phyloP scores from a whole-genome alignment of 1,139 yeast species.

The Candida tunisiensis region DNA sequence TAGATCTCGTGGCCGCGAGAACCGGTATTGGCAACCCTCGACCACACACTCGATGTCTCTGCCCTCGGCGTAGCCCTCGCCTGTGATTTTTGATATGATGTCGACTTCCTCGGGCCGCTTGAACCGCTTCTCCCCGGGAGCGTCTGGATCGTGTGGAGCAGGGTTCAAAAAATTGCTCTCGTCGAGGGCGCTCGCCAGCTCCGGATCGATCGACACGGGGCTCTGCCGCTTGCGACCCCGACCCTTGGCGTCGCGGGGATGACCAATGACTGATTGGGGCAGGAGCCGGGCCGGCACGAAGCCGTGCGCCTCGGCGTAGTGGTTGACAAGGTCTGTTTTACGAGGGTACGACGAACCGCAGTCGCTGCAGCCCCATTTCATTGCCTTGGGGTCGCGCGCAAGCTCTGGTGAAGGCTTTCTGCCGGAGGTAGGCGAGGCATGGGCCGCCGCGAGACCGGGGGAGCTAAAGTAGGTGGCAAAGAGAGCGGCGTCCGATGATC shows the following conservation, averaged over 20 bases:
- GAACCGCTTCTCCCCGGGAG: constrained; percentile 1
- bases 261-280: neutral
- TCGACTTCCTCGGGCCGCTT: constrained; percentile 4
- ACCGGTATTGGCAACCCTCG: constrained; percentile 18
- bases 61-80: constrained; percentile 17
- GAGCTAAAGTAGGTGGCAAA: too few species aligned
- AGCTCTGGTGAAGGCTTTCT: too few species aligned
- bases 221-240: constrained; percentile 6
- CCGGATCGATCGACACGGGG: constrained; percentile 3
- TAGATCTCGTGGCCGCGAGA: constrained; percentile 23
- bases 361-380: constrained; percentile 6
- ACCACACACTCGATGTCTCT: constrained; percentile 18
- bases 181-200: constrained; percentile 1
- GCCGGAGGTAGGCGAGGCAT: too few species aligned
- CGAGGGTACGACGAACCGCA: constrained; percentile 5
- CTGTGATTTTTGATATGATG: constrained; percentile 19
- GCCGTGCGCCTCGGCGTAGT: neutral
- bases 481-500: too few species aligned
- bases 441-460: too few species aligned
- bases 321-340: neutral
- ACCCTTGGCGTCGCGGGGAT: constrained; percentile 5
- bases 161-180: neutral
- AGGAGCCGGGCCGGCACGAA: too few species aligned
- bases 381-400: too few species aligned
- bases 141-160: constrained; percentile 1